Base-by-base conservation (phyloP, 768 basidiomycete genomes). In the Amylocystis lapponica region DNA sequence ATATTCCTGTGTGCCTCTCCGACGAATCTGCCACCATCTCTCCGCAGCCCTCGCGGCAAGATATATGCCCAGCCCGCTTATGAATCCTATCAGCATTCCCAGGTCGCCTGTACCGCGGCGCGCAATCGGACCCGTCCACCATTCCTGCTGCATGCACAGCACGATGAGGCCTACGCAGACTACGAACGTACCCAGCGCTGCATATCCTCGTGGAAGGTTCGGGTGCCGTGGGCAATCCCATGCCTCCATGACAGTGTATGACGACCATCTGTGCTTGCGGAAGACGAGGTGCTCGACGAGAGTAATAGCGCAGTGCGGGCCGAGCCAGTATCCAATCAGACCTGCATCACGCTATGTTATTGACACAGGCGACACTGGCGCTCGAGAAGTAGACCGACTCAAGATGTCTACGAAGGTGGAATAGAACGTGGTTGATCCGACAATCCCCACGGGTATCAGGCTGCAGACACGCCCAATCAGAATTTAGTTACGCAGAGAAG, bases 121-220 rank as follows among this genome's bases (percentile, higher is more conserved):
- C 27, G 76, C 76, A 31, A 78, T 64, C 2, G 74, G 72, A 2
- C 76, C 76, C 9, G 66, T 64, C 47, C 64, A 78, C 71, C 71
- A 78, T 41, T 20, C 68, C 42, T 78, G 74, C 44, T 69, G 63
- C 70, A 76, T 77, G 50, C 69, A 71, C 17, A 69, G 62, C 12
- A 75, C 63, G 39, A 71, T 56, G 30, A 67, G 51, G 9, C 66
- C 63, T 17, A 64, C 59, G 6, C 61, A 62, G 14, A 61, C 66
- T 13, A 60, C 27, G 36, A 71, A 66, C 8, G 74, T 66, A 27
- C 58, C 29, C 12, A 72, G 52, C 2, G 69, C 74, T 1, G 76
- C 66, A 16, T 56, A 41, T 3, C 74, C 57, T 2, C 59, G 52
- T 23, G 76, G 71, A 21, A 78, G 68, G 34, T 53, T 50, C n/a